These are phyloP conservation scores for Exophiala lecanii-corni DNA, from an alignment of 2,329 filamentous ascomycete genomes.

Conservation along the genomic window DNA sequence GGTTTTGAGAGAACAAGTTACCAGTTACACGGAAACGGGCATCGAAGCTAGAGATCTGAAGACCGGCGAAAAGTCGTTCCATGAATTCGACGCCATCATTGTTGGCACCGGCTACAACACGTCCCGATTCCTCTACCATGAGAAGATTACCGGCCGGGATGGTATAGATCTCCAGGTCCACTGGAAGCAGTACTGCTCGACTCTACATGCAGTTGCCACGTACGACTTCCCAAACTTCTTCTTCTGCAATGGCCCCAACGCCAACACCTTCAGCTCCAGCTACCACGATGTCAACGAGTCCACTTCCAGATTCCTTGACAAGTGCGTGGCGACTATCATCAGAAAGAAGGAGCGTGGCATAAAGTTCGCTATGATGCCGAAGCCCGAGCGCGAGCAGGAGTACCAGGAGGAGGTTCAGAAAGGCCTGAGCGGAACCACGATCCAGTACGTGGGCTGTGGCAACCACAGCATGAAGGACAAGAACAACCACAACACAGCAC, in stretches of 20 bases:
- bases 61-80: constrained; percentile 3
- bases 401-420: constrained; percentile 10
- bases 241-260: constrained; percentile 15
- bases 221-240: constrained; percentile 14
- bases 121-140: constrained; percentile 11
- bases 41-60: constrained; percentile 7
- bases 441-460: constrained; percentile 5
- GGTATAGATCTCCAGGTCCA: constrained; percentile 13
- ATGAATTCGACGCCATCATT: constrained; percentile 13
- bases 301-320: constrained; percentile 4
- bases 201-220: constrained; percentile 8
- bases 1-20: constrained; percentile 9
- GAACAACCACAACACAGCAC: constrained; percentile 8
- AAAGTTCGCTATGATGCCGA: constrained; percentile 7
- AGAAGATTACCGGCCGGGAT: constrained; percentile 7
- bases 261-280: constrained; percentile 8
- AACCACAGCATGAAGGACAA: constrained; percentile 9
- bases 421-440: neutral
- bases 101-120: constrained; percentile 14
- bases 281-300: constrained; percentile 11
- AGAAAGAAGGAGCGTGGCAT: neutral
- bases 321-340: constrained; percentile 1
- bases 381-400: neutral
- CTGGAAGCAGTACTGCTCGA: constrained; percentile 10
- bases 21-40: constrained; percentile 12